phyloP scores from a whole-genome alignment of 176 grass and related monocot genomes.

The Cenchrus americanus region DNA sequence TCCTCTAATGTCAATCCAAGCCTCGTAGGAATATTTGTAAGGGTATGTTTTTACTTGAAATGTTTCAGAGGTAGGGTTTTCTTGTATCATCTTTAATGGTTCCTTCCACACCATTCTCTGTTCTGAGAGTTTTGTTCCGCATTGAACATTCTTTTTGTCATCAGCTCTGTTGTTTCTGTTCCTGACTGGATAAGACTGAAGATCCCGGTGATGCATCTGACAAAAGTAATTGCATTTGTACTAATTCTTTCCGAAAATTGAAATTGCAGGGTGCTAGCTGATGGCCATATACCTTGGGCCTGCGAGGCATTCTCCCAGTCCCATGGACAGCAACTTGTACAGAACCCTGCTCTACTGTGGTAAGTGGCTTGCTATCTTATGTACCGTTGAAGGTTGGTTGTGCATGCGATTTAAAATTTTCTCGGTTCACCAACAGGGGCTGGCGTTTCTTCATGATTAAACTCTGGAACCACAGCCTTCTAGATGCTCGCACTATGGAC shows the following conservation, averaged over 20 bases:
- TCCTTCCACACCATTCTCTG: background rate
- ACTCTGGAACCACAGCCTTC: slow-evolving; percentile 94
- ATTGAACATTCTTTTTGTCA: slow-evolving; percentile 1
- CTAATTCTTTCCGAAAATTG: slow-evolving; percentile 29
- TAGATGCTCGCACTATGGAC: slow-evolving; percentile 83
- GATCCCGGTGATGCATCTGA: background rate
- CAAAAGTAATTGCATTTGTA: background rate
- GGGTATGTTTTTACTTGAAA: background rate
- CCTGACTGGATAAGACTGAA: background rate
- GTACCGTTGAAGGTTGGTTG: background rate
- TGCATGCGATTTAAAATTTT: slow-evolving; percentile 28
- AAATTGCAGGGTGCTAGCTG: slow-evolving; percentile 82
- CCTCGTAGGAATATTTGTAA: background rate
- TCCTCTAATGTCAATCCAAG: background rate
- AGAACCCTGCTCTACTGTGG: slow-evolving; percentile 72
- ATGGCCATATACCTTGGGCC: slow-evolving; percentile 96
- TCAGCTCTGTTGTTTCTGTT: slow-evolving; percentile 1
- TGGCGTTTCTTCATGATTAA: slow-evolving; percentile 97
- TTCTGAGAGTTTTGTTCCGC: no score
- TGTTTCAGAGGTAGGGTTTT: slow-evolving; percentile 14
- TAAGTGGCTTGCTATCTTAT: slow-evolving; percentile 20
- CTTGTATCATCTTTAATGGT: background rate
- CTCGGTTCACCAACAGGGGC: slow-evolving; percentile 52
- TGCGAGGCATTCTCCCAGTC: slow-evolving; percentile 78
- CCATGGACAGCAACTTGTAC: slow-evolving; percentile 76